phyloP scores from a whole-genome alignment of 2,329 filamentous ascomycete genomes.

The Helotiales sp. region DNA sequence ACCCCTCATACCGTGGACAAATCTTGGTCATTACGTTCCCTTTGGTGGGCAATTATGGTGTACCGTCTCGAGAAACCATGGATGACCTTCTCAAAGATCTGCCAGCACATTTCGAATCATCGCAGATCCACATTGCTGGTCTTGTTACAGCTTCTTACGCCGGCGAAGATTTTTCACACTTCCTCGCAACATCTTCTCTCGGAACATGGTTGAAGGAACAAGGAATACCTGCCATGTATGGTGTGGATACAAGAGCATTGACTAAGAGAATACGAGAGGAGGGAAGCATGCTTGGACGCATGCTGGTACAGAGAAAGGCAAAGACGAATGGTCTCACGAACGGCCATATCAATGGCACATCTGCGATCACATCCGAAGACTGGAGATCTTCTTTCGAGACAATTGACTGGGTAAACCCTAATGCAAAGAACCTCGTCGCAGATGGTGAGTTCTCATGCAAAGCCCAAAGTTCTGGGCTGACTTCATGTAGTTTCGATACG shows the following conservation, averaged over 20 bases:
- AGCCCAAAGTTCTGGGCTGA: slow-evolving; percentile 40
- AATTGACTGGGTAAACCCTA: slow-evolving; percentile 88
- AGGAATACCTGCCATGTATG: slow-evolving; percentile 89
- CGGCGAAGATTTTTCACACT: slow-evolving; percentile 94
- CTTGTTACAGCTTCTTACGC: slow-evolving; percentile 89
- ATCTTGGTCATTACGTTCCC: slow-evolving; percentile 97
- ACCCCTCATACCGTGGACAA: slow-evolving; percentile 86
- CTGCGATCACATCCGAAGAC: slow-evolving; percentile 41
- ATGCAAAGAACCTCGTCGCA: slow-evolving; percentile 87
- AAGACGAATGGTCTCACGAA: slow-evolving; percentile 45
- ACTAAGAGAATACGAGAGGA: slow-evolving; percentile 93
- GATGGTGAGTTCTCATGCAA: slow-evolving; percentile 69
- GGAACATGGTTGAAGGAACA: slow-evolving; percentile 97
- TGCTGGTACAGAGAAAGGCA: slow-evolving; percentile 69
- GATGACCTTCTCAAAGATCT: slow-evolving; percentile 84
- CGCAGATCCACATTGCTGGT: slow-evolving; percentile 89
- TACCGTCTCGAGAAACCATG: slow-evolving; percentile 81
- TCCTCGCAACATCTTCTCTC: slow-evolving; percentile 85
- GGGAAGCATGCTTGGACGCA: slow-evolving; percentile 92
- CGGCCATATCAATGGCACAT: slow-evolving; percentile 36
- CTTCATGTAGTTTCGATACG: slow-evolving; percentile 76
- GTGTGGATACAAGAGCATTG: slow-evolving; percentile 88
- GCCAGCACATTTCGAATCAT: slow-evolving; percentile 90
- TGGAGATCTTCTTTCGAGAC: slow-evolving; percentile 67
- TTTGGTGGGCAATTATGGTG: slow-evolving; percentile 95